Conservation (phyloP, 176 grass and related monocot species). For the Aegilops bicornis region DNA sequence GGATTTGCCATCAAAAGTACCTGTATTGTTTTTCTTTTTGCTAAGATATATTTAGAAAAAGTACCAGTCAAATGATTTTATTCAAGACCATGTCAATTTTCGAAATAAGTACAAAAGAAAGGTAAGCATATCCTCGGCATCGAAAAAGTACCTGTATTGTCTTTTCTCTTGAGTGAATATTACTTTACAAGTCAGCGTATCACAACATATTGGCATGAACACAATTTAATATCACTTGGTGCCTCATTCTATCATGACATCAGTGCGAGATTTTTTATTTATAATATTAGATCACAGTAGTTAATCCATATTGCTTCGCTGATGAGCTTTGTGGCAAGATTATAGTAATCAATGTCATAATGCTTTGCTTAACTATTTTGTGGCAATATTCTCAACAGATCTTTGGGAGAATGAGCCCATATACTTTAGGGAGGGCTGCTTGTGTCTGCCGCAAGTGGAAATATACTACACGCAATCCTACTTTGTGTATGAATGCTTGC, state of each 20-base stretch:
- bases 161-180: neutral
- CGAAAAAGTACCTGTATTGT: neutral
- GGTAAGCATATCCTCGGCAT: neutral
- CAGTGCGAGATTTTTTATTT: constrained; percentile 22
- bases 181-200: constrained; percentile 4
- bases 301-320: neutral
- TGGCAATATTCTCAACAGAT: constrained; percentile 52
- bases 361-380: neutral
- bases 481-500: constrained; percentile 68
- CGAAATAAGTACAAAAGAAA: too few relatives aligned
- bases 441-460: constrained; percentile 93
- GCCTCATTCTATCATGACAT: constrained; percentile 15
- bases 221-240: neutral
- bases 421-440: constrained; percentile 83
- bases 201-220: constrained; percentile 6
- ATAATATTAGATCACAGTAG: neutral
- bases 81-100: neutral
- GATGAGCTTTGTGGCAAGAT: neutral
- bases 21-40: neutral
- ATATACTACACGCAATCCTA: constrained; percentile 85
- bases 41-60: neutral
- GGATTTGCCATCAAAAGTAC: neutral
- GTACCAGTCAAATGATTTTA: neutral
- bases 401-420: constrained; percentile 75
- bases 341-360: constrained; percentile 1